Evolutionary conservation across 768 basidiomycete genomes (phyloP).

Genomic region (Mycena albidolilacea): DNA sequence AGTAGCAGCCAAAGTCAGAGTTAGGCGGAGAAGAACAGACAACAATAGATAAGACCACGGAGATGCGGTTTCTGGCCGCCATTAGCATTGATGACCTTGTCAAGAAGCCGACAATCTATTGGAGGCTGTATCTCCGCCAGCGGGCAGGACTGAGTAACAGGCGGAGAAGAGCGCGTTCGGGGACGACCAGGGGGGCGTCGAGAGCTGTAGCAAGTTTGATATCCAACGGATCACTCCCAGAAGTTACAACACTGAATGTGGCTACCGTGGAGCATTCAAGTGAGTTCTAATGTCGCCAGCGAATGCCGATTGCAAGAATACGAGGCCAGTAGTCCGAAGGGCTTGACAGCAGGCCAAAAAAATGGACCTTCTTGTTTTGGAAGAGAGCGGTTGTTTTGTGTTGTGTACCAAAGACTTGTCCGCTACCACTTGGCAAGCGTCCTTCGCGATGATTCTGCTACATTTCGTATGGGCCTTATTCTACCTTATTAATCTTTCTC

Average conservation of each 20-base stretch:
- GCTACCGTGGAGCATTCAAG: background rate
- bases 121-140: background rate
- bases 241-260: background rate
- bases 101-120: background rate
- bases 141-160: background rate
- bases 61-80: background rate
- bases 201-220: constrained; percentile 21
- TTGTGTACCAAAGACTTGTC: background rate
- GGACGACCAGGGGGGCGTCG: background rate
- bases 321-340: background rate
- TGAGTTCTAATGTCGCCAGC: background rate
- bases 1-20: background rate
- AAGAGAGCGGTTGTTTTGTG: constrained; percentile 20
- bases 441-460: constrained; percentile 46
- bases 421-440: background rate
- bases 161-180: background rate
- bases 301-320: background rate
- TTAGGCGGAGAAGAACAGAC: background rate
- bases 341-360: background rate
- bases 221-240: constrained; percentile 17
- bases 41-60: background rate
- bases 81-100: background rate
- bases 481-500: constrained; percentile 54
- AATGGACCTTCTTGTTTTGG: constrained; percentile 7
- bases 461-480: constrained; percentile 51